A percentile compares a stretch with the other conserved stretches of the same genome.
phyloP scores from a whole-genome alignment of 2,329 filamentous ascomycete genomes.

The Metarhizium album region DNA sequence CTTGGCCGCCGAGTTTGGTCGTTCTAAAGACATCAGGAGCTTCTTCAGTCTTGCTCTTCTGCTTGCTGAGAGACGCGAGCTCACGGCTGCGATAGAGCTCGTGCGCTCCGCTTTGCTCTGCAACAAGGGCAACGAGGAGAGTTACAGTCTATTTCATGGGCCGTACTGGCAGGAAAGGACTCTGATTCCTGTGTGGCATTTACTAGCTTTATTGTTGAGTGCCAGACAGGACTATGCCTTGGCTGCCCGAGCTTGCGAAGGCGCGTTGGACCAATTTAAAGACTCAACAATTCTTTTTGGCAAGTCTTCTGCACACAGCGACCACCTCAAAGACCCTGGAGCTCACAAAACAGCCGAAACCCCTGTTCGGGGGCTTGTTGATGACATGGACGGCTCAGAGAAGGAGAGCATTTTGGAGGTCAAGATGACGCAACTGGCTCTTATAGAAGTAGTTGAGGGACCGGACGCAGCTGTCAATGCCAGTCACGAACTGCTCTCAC shows the following conservation, averaged over 20 bases:
- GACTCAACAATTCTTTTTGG: conserved; percentile 62
- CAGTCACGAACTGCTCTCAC: conserved; percentile 69
- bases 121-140: conserved; percentile 35
- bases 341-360: conserved; percentile 14
- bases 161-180: conserved; percentile 52
- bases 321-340: conserved; percentile 52
- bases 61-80: conserved; percentile 77
- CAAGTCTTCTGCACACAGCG: conserved; percentile 47
- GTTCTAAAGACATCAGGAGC: conserved; percentile 60
- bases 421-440: conserved; percentile 84
- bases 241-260: conserved; percentile 75
- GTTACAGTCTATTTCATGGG: conserved; percentile 33
- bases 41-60: conserved; percentile 74
- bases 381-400: conserved; percentile 73
- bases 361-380: conserved; percentile 44
- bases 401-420: conserved; percentile 85
- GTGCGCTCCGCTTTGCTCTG: conserved; percentile 65
- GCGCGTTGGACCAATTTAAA: conserved; percentile 82
- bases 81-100: conserved; percentile 70
- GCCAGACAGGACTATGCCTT: conserved; percentile 76
- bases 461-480: conserved; percentile 79
- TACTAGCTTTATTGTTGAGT: conserved; percentile 75
- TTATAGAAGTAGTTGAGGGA: conserved; percentile 76
- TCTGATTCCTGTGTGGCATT: conserved; percentile 78
- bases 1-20: conserved; percentile 54